Percentiles rank a stretch among this genome's conserved stretches.
phyloP scores from a whole-genome alignment of 2,329 filamentous ascomycete genomes.

The Ambrosiella xylebori region DNA sequence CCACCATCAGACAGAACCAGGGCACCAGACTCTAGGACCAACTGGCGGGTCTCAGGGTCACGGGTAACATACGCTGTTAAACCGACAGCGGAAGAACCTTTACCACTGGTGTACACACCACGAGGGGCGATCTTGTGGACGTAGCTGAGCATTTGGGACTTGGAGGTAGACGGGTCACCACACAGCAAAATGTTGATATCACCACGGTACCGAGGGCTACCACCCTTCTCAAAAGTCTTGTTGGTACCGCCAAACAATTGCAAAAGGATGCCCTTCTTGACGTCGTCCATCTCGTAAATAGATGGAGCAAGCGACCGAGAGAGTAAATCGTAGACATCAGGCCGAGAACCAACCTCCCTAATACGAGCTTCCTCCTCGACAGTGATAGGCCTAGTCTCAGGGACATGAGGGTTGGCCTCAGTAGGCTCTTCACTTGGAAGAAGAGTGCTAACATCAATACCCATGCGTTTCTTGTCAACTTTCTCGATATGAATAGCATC shows the following conservation, averaged over 20 bases:
- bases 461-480: constrained; percentile 85
- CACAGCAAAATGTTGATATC: constrained; percentile 96
- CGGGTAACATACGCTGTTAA: constrained; percentile 67
- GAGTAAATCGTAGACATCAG: constrained; percentile 85
- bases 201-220: constrained; percentile 85
- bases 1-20: constrained; percentile 65
- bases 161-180: constrained; percentile 89
- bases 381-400: constrained; percentile 61
- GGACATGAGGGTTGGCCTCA: constrained; percentile 11
- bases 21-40: constrained; percentile 65
- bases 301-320: constrained; percentile 83
- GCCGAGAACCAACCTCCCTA: constrained; percentile 55
- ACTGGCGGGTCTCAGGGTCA: constrained; percentile 62
- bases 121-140: constrained; percentile 95
- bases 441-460: constrained; percentile 75
- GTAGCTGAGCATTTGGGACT: constrained; percentile 87
- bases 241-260: constrained; percentile 96
- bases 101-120: constrained; percentile 64
- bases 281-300: constrained; percentile 94
- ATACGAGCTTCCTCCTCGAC: constrained; percentile 85
- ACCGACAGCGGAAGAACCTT: constrained; percentile 66
- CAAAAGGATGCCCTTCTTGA: constrained; percentile 94
- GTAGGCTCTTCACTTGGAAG: constrained; percentile 42
- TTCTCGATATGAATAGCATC: constrained; percentile 94
- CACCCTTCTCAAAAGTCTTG: constrained; percentile 93